Evolutionary conservation across 176 grass and related monocot genomes (phyloP), one percentile per base, ranked within the genome.

Genomic region (Themeda triandra): DNA sequence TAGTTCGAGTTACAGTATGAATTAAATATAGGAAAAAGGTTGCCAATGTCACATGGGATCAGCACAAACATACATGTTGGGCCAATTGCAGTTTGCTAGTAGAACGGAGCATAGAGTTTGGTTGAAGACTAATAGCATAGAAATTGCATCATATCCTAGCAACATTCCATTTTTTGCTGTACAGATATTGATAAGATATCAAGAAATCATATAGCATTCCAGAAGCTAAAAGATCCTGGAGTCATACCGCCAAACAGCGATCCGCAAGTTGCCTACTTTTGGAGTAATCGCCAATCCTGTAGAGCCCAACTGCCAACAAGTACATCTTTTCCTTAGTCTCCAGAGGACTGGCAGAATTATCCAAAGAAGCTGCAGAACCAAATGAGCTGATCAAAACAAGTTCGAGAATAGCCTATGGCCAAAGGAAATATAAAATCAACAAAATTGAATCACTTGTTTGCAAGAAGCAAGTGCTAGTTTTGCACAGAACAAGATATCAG

Each of bases 231-330:
- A 30, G 35, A 24, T 28, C 21, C 13, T 21, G 33, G 24, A 56
- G 6, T 13, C 36, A 53, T 70, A 98, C 96, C 93, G 95, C 73
- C 60, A 98, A 90, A 86, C 92, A 98, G 28, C 80, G 87, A 13
- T 98, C 96, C 19, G 84, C 75, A 54, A 98, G 89, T 56, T 98
- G 89, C 27, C 96, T 87, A 63, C 96, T 98, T 85, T 75, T 95
- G 40, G 93, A 82, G 77, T 98, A 95, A 83, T 98, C 86, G 44
- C 91, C 91, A 84, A 63, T 92, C 84, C 96, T 95, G 75, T 87
- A 98, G 85, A 83, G 77, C 30, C 96, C 96, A 85, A 98, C 91
- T 85, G 96, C 96, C 86, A 98, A 56, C 64, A 98, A 77, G 78
- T 95, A 98, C 35, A 98, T 6, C 36, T 93, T 95, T 64, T 95